A percentile compares a stretch with the other conserved stretches of the same genome.
These are phyloP conservation scores for Cutaneotrichosporon arboriforme DNA, from an alignment of 1,284 basidiomycete species.

Conservation along the genomic window DNA sequence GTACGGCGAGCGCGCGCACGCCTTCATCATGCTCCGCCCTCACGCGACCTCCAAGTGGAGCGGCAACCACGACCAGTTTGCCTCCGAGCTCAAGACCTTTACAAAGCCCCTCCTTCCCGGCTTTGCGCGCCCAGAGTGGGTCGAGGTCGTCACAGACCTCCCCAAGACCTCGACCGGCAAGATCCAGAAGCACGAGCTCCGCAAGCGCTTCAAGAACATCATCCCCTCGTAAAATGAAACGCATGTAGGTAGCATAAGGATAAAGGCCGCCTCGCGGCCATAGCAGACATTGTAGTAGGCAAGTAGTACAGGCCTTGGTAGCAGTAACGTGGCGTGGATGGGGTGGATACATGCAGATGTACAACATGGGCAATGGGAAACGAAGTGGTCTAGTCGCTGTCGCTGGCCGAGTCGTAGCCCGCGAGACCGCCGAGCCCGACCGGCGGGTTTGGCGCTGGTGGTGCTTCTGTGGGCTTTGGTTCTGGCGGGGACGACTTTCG, in stretches of 20 bases:
- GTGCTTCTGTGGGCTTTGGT: too few species aligned
- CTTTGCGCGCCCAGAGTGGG: conserved; percentile 20
- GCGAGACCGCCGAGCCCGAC: too few species aligned
- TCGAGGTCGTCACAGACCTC: conserved; percentile 50
- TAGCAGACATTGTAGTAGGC: too few species aligned
- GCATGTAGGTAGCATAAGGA: neutral
- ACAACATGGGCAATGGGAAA: too few species aligned
- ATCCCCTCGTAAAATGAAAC: neutral
- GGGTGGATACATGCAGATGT: too few species aligned
- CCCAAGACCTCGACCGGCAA: conserved; percentile 86
- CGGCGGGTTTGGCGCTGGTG: too few species aligned
- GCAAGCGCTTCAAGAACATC: conserved; percentile 27
- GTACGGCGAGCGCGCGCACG: conserved; percentile 72
- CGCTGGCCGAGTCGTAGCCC: too few species aligned
- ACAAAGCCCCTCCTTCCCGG: conserved; percentile 15
- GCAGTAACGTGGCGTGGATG: too few species aligned
- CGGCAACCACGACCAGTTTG: conserved; percentile 7
- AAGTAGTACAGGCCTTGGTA: too few species aligned
- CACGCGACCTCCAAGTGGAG: conserved; percentile 3
- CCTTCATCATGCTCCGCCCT: conserved; percentile 61
- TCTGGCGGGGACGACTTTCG: neutral
- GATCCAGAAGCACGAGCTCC: conserved; percentile 69
- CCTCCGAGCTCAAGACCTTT: conserved; percentile 13
- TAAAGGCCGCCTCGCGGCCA: too few species aligned
- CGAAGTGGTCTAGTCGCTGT: too few species aligned